Base-by-base conservation (phyloP, 108 stramenopile genomes). In the Fistulifera solaris region DNA sequence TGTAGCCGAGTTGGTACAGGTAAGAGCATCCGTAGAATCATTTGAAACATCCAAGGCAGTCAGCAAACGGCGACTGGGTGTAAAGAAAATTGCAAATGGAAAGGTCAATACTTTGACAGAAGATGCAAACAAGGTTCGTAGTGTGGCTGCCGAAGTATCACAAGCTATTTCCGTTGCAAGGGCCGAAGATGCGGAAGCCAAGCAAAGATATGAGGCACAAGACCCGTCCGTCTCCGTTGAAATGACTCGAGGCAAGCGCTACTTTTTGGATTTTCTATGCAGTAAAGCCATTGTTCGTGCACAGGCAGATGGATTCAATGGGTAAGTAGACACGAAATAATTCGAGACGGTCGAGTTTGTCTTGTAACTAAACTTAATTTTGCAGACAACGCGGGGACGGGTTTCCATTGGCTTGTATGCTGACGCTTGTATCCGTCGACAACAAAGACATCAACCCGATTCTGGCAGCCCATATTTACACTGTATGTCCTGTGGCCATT, bases 271-370 rank as follows among this genome's bases (percentile, higher is more conserved):
- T 75, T 59, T 93, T 15, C 50, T 93, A 0, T 75, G 73, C 1
- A 67, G 72, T 41, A 81, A 73, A 42, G 61, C 74, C 22, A 86
- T 93, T 44, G 82, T 81, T 18, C 71, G 90, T 10, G 77, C 80
- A 6, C 90, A 93, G 58, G 86, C 90, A 19, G 90, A 88, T 55
- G 78, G 83, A 22, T 93, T 93, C 52, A 84, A 84, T 56, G 85
- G 89, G 68, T 53, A 45, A 4, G 56, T 59, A 16, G 13, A 27
- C 13, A 24, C 6, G 7, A 6, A 4, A 22, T 22, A 18, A 25
- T 6, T 25, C 27, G 17, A 43, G 42, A 59, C 14, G 13, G 50
- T 48, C 38, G 12, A 54, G 26, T 10, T 8, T 35, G 31, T 8
- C 8, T n/a, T 6, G 22, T 22, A n/a, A 14, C 13, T 22, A 22